Conservation (phyloP, 208 protist species). For the Trypanosoma theileri region DNA sequence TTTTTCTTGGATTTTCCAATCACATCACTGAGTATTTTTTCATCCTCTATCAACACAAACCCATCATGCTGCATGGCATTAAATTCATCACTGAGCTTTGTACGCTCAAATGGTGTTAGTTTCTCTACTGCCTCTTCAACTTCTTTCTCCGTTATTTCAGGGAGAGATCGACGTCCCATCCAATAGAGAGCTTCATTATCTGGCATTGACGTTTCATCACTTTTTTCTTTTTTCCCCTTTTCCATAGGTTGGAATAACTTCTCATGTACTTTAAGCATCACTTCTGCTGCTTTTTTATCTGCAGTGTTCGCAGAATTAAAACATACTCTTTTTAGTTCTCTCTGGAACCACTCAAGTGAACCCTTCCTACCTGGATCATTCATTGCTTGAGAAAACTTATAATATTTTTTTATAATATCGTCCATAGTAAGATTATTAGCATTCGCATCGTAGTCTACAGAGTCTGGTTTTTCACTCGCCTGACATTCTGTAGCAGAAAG, state of each 20-base stretch:
- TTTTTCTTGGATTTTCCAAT: not conserved
- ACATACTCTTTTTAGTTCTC: not conserved
- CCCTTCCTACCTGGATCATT: not conserved
- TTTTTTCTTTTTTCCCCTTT: not conserved
- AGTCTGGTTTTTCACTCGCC: no score
- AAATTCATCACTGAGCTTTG: conserved; percentile 20
- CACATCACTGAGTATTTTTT: not conserved
- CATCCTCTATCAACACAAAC: conserved; percentile 1
- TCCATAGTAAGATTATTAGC: not conserved
- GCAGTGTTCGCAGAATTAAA: not conserved
- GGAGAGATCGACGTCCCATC: conserved; percentile 12
- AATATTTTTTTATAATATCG: not conserved
- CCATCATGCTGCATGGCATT: conserved; percentile 3
- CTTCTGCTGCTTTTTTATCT: not conserved
- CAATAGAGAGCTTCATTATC: not conserved
- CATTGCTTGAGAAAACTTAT: not conserved
- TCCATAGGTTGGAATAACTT: not conserved
- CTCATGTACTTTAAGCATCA: not conserved
- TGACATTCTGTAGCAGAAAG: no score
- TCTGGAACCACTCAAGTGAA: conserved; percentile 1
- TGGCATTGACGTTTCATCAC: not conserved
- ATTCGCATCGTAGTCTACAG: no score
- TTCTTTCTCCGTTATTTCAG: conserved; percentile 26
- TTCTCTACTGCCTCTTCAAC: conserved; percentile 17
- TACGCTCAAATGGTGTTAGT: conserved; percentile 15